Conservation (phyloP, 148 eudicot genomes). For the Heliosperma pusillum region DNA sequence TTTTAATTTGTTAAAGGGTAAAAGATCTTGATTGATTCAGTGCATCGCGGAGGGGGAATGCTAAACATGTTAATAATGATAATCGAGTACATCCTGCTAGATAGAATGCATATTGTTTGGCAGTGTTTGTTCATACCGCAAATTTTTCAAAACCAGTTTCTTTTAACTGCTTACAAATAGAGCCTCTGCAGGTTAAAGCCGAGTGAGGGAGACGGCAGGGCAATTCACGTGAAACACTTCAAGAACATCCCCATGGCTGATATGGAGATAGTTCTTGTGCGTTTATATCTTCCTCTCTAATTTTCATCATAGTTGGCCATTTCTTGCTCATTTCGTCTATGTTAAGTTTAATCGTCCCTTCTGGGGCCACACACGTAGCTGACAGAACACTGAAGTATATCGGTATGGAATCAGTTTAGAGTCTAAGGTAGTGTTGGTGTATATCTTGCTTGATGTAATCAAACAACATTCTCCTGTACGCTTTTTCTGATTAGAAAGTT, state of each 20-base stretch:
- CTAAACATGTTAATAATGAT: not conserved
- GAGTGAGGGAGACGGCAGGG: slow-evolving; percentile 33
- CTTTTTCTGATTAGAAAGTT: not conserved
- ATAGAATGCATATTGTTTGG: not conserved
- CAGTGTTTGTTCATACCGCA: not conserved
- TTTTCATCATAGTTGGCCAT: not conserved
- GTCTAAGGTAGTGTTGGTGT: too few relatives aligned
- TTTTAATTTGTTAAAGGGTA: too few relatives aligned
- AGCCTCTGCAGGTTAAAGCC: slow-evolving; percentile 29
- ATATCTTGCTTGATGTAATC: too few relatives aligned
- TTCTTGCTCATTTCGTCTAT: not conserved
- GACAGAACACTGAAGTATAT: too few relatives aligned
- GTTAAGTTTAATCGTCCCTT: too few relatives aligned
- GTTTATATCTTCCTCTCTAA: slow-evolving; percentile 10
- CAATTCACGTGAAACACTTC: slow-evolving; percentile 82
- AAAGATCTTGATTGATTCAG: not conserved
- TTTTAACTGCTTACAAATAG: slow-evolving; percentile 22
- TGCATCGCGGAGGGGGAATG: not conserved
- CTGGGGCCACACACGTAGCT: too few relatives aligned
- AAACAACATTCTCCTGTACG: not conserved
- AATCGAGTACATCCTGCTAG: not conserved
- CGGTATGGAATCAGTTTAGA: too few relatives aligned
- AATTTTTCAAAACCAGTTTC: not conserved
- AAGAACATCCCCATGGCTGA: slow-evolving; percentile 97
- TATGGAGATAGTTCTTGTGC: slow-evolving; percentile 86